Evolutionary conservation across 768 basidiomycete species (phyloP), one percentile per base, ranked within the genome.

Genomic region (Hemileccinum impolitum): DNA sequence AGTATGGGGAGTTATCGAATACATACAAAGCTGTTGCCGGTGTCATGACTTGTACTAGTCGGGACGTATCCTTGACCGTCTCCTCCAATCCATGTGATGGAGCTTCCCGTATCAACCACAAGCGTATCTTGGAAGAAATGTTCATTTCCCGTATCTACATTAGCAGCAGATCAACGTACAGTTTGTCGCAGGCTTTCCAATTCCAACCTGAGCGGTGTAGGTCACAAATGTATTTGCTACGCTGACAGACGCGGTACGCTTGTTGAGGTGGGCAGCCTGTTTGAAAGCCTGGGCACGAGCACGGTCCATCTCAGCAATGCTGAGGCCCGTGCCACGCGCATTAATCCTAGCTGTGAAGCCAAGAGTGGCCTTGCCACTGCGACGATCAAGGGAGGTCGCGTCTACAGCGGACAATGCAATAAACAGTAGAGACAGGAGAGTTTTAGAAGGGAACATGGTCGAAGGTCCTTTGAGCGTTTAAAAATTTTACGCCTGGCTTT

Each of bases 141-240:
- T 2, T 50, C 18, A 50, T n/a, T 18, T 25, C n/a, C 1, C 13
- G 23, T n/a, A 8, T 28, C 7, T 13, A 14, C 7, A 13, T 23
- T 8, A 3, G 12, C n/a, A 18, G 25, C 31, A 3, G 13, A 15
- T 23, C 12, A 3, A 46, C 64, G 41, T 32, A 70, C 68, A 63
- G 19, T 56, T 36, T 19, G 59, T 54, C 12, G 59, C 21, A 8
- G 67, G 67, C 11, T 3, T 36, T 15, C 66, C 66, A 9, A 68
- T 18, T n/a, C 53, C 52, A n/a, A 69, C 58, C 46, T 66, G 4
- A 1, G 62, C 64, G 1, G 57, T 59, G 44, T 72, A 72, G 17
- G 38, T 10, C 1, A 65, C 54, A 2, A 6, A 43, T 5, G 19
- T n/a, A 36, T 70, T 70, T 6, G 58, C 47, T 11, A 61, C 42